These are phyloP conservation scores for Rheum nobile DNA, from an alignment of 148 eudicot genomes.

Conservation along the genomic window DNA sequence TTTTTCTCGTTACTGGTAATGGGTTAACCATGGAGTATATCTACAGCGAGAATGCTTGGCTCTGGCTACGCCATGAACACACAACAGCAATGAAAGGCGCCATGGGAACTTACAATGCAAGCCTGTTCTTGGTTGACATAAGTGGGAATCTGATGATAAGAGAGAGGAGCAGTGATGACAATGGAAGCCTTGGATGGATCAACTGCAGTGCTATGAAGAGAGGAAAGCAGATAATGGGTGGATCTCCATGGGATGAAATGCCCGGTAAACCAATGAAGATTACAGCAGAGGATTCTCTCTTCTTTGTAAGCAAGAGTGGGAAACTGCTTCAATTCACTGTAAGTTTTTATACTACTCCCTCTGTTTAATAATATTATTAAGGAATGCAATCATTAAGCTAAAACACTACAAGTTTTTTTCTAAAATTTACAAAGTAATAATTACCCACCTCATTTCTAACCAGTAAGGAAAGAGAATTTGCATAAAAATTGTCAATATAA, in stretches of 20 bases:
- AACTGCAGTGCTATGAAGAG: slow-evolving; percentile 69
- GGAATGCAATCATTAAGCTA: no score
- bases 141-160: slow-evolving; percentile 50
- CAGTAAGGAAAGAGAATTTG: no score
- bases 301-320: slow-evolving; percentile 63
- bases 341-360: slow-evolving; percentile 27
- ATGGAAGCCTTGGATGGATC: slow-evolving; percentile 37
- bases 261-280: slow-evolving; percentile 21
- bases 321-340: slow-evolving; percentile 66
- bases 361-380: no score
- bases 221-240: slow-evolving; percentile 46
- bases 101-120: slow-evolving; percentile 65
- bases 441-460: no score
- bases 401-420: no score
- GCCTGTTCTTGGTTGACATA: slow-evolving; percentile 59
- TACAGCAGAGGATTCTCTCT: slow-evolving; percentile 46
- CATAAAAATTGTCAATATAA: no score
- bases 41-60: slow-evolving; percentile 43
- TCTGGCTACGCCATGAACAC: slow-evolving; percentile 71
- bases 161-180: slow-evolving; percentile 40
- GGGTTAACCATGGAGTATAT: slow-evolving; percentile 54
- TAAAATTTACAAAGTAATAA: no score
- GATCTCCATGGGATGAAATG: slow-evolving; percentile 70
- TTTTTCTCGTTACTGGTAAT: slow-evolving; percentile 39
- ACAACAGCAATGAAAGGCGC: slow-evolving; percentile 41